phyloP scores from a whole-genome alignment of 495 filamentous ascomycete genomes.

The Aspergillus biplanus region DNA sequence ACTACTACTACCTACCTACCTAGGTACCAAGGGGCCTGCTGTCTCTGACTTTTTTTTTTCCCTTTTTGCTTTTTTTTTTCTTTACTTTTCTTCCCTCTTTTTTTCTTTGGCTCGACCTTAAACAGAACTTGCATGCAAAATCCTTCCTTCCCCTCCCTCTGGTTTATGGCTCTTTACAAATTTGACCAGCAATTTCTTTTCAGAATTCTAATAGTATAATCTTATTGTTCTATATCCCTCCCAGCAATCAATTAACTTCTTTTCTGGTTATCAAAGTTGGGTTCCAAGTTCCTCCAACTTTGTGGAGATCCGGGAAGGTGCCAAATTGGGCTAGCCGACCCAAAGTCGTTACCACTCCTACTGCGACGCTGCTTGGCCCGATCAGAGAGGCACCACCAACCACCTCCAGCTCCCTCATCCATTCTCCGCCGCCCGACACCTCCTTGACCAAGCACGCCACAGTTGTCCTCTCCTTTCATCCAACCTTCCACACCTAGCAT shows the following conservation, averaged over 20 bases:
- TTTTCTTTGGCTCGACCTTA: no score
- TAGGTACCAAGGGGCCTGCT: background rate
- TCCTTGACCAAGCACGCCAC: conserved; percentile 44
- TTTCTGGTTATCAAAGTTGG: background rate
- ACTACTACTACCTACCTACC: no score
- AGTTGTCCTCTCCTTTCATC: conserved; percentile 32
- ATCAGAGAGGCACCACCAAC: conserved; percentile 27
- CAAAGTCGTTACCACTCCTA: conserved; percentile 8
- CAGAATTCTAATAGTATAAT: background rate
- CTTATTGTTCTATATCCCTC: no score
- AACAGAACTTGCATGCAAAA: background rate
- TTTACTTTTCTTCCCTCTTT: background rate
- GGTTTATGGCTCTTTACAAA: background rate
- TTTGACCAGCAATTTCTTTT: background rate
- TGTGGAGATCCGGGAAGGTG: conserved; percentile 21
- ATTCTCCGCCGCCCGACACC: conserved; percentile 43
- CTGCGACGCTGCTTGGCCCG: conserved; percentile 8
- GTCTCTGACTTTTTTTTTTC: conserved; percentile 6
- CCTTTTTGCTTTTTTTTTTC: conserved; percentile 8
- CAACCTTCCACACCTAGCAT: conserved; percentile 13
- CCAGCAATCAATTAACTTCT: background rate
- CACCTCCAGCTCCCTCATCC: conserved; percentile 32
- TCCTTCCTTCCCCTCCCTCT: background rate
- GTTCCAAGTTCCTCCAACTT: background rate
- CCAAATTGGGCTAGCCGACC: conserved; percentile 22